Conservation (phyloP, 805 yeast genomes). For the Starmerella cellae region DNA sequence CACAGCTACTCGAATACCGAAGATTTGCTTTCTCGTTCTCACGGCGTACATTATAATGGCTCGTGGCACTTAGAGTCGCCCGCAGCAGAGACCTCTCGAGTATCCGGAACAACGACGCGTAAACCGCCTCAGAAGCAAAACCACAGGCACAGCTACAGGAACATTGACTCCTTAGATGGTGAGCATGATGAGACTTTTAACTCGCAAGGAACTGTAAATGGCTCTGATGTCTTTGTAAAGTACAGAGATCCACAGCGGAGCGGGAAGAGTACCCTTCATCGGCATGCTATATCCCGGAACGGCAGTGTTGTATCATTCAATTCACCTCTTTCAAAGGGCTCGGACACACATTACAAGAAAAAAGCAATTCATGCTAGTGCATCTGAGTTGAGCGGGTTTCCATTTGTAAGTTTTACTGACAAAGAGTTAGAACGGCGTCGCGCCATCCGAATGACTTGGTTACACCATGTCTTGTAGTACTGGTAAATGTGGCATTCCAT, state of each 20-base stretch:
- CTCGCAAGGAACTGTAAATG: background rate
- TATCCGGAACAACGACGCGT: background rate
- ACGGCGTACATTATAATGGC: constrained; percentile 8
- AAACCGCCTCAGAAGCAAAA: background rate
- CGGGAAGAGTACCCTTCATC: constrained; percentile 1
- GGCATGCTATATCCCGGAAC: constrained; percentile 10
- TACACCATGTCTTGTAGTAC: constrained; percentile 2
- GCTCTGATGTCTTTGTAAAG: constrained; percentile 9
- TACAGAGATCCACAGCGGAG: constrained; percentile 4
- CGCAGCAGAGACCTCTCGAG: background rate
- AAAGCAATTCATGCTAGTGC: background rate
- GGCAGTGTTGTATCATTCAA: constrained; percentile 6
- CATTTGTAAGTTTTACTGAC: background rate
- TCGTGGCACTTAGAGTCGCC: constrained; percentile 3
- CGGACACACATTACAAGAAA: background rate
- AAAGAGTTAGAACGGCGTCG: background rate
- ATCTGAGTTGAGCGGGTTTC: background rate
- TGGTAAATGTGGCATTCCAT: no score
- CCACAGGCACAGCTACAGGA: background rate
- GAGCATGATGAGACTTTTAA: background rate
- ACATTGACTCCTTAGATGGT: background rate
- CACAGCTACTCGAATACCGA: background rate
- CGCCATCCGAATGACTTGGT: constrained; percentile 8
- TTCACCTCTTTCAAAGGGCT: background rate
- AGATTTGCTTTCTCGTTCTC: constrained; percentile 4